phyloP scores from a whole-genome alignment of 106 monocot species.

The Platanthera guangdongensis region DNA sequence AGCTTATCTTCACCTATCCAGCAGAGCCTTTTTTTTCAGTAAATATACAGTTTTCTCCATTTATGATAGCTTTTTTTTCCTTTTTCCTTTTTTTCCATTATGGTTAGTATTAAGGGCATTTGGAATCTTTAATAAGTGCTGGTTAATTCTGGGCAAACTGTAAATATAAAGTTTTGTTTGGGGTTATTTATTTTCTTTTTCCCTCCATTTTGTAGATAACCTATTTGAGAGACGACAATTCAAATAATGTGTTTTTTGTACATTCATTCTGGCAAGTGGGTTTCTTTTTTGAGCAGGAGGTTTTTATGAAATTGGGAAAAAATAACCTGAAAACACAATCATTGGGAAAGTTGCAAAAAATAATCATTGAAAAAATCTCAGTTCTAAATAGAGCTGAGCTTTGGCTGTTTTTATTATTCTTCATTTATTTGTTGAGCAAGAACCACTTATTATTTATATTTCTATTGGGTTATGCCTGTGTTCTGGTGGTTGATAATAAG shows the following conservation, averaged over 20 bases:
- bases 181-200: neutral
- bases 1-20: constrained; percentile 36
- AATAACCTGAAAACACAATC: too few species aligned
- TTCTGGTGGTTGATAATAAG: too few species aligned
- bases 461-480: too few species aligned
- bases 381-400: too few species aligned
- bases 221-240: neutral
- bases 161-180: constrained; percentile 11
- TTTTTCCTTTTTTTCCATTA: constrained; percentile 1
- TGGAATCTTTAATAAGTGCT: constrained; percentile 27
- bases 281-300: too few species aligned
- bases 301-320: too few species aligned
- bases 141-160: constrained; percentile 16
- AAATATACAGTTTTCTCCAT: constrained; percentile 8
- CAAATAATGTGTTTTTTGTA: neutral
- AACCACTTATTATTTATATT: too few species aligned
- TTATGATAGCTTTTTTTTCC: neutral
- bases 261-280: neutral
- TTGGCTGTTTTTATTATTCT: too few species aligned
- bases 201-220: constrained; percentile 9
- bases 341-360: too few species aligned
- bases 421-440: too few species aligned
- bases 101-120: constrained; percentile 9
- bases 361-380: too few species aligned
- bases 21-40: constrained; percentile 36